Evolutionary conservation across 2,329 filamentous ascomycete genomes (phyloP).

Genomic region (Curvularia hawaiiensis): DNA sequence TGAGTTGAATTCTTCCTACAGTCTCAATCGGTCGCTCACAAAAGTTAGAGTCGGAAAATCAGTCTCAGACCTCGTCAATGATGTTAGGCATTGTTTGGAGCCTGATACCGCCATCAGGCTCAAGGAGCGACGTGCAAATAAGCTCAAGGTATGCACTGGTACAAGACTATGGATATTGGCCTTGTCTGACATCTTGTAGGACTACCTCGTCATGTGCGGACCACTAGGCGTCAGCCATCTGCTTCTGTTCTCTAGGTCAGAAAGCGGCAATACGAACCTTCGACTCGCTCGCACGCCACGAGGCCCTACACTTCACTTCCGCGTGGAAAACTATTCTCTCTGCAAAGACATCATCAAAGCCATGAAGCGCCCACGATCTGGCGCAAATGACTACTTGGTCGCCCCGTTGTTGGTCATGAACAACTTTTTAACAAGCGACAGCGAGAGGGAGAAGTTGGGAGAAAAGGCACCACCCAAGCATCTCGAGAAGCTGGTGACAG

Average conservation of each 20-base stretch:
- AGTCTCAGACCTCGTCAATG: conserved; percentile 87
- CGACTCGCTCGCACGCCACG: conserved; percentile 85
- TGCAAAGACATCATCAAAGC: conserved; percentile 87
- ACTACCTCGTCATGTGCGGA: conserved; percentile 95
- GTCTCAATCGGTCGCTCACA: background rate
- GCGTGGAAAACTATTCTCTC: conserved; percentile 92
- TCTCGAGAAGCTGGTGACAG: conserved; percentile 89
- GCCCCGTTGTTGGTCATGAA: conserved; percentile 98
- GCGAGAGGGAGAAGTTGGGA: conserved; percentile 36
- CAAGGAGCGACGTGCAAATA: conserved; percentile 58
- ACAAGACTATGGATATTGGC: conserved; percentile 58
- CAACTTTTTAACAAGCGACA: conserved; percentile 76
- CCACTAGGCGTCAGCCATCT: conserved; percentile 92
- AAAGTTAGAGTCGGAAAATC: conserved; percentile 71
- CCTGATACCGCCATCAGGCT: conserved; percentile 88
- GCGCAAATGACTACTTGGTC: conserved; percentile 78
- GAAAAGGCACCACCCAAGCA: conserved; percentile 81
- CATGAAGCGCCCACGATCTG: conserved; percentile 80
- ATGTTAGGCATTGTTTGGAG: conserved; percentile 94
- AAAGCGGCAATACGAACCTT: conserved; percentile 89
- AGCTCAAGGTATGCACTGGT: conserved; percentile 12
- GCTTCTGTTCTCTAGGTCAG: conserved; percentile 88
- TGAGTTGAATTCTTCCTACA: background rate
- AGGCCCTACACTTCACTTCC: conserved; percentile 91
- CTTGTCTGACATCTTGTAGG: conserved; percentile 80